A percentile compares a stretch with the other conserved stretches of the same genome.
These are phyloP conservation scores for Calvatia gigantea DNA, from an alignment of 768 basidiomycete species.

Conservation along the genomic window DNA sequence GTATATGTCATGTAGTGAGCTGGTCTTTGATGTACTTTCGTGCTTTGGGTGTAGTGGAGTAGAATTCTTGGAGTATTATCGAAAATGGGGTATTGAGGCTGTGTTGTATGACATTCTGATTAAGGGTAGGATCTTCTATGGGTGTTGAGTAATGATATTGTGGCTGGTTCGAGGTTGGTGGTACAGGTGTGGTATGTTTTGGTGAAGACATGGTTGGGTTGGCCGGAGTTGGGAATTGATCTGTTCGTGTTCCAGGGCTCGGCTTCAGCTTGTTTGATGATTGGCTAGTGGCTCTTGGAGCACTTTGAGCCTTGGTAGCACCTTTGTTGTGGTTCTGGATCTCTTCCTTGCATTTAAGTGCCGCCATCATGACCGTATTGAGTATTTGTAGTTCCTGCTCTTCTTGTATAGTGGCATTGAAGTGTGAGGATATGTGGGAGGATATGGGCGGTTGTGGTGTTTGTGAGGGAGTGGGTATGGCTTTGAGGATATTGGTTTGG, in stretches of 20 bases:
- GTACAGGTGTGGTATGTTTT: neutral
- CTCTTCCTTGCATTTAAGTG: too few species aligned
- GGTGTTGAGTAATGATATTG: neutral
- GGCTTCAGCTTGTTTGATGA: too few species aligned
- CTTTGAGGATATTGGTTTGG: neutral
- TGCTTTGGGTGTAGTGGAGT: neutral
- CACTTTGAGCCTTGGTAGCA: too few species aligned
- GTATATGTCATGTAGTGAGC: neutral
- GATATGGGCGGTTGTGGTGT: neutral
- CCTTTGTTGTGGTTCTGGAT: too few species aligned
- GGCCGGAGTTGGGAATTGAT: neutral
- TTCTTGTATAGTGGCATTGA: neutral
- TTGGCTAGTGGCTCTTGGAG: too few species aligned
- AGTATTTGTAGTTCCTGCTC: too few species aligned
- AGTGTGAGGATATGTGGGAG: neutral
- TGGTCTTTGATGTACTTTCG: neutral
- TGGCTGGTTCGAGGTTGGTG: neutral
- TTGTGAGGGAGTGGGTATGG: neutral
- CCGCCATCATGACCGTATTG: too few species aligned
- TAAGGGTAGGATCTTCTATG: neutral
- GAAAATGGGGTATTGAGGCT: conserved; percentile 7
- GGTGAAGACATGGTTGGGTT: neutral
- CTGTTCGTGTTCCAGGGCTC: too few species aligned
- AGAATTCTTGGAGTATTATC: conserved; percentile 6
- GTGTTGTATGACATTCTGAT: neutral